These are phyloP conservation scores for Globisporangium apiculatum DNA, from an alignment of 352 stramenopile genomes.

Conservation along the genomic window DNA sequence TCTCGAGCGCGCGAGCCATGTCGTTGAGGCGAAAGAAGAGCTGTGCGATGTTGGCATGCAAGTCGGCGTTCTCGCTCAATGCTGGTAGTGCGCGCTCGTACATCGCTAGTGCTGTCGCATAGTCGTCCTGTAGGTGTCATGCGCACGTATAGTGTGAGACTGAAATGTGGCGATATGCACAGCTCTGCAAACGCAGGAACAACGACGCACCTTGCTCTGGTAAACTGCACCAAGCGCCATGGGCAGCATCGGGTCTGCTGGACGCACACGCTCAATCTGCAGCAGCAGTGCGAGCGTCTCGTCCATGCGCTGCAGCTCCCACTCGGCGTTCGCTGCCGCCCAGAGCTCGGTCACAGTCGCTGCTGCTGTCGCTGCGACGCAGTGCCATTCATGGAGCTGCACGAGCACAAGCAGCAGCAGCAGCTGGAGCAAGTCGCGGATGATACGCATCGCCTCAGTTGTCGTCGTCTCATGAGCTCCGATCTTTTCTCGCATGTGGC, in stretches of 20 bases:
- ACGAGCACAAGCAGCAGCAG: neutral
- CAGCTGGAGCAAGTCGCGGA: neutral
- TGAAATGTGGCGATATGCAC: neutral
- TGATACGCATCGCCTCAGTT: constrained; percentile 2
- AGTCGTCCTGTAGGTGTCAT: constrained; percentile 11
- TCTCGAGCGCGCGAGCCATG: constrained; percentile 7
- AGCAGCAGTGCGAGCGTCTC: constrained; percentile 21
- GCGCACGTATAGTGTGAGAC: neutral
- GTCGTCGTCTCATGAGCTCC: neutral
- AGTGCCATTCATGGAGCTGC: neutral
- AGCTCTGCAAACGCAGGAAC: neutral
- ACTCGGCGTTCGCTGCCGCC: constrained; percentile 18
- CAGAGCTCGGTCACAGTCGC: constrained; percentile 16
- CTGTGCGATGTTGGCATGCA: constrained; percentile 25
- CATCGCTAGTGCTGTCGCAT: constrained; percentile 16
- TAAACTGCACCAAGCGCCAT: constrained; percentile 25
- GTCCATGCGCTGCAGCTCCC: constrained; percentile 16
- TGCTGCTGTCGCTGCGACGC: neutral
- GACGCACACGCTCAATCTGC: constrained; percentile 18
- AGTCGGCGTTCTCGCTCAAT: constrained; percentile 12
- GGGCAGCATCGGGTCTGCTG: constrained; percentile 14
- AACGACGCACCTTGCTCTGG: constrained; percentile 14
- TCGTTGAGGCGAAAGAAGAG: constrained; percentile 24
- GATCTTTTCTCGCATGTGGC: constrained; percentile 2
- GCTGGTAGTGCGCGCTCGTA: constrained; percentile 12